Conservation (phyloP, 2,329 filamentous ascomycete genomes). For the Hypoxylon rubiginosum region DNA sequence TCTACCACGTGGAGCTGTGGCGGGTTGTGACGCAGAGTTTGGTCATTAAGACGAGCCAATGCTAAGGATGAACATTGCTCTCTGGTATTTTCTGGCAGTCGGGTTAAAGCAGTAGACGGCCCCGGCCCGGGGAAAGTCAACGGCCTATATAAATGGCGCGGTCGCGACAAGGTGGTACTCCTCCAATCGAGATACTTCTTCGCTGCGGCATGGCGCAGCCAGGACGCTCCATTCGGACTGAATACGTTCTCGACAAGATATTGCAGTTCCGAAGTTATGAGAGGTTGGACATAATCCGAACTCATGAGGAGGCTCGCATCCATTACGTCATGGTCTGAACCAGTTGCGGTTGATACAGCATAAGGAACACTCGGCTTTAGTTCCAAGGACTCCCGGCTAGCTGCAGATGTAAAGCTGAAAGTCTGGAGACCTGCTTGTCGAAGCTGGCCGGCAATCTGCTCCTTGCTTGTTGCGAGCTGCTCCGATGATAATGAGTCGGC, state of each 20-base stretch:
- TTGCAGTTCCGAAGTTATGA: conserved; percentile 80
- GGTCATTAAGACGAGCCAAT: conserved; percentile 69
- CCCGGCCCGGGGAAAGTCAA: conserved; percentile 42
- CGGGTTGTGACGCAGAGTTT: conserved; percentile 53
- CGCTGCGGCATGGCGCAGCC: conserved; percentile 85
- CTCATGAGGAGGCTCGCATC: conserved; percentile 95
- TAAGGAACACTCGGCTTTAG: conserved; percentile 67
- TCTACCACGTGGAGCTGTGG: conserved; percentile 76
- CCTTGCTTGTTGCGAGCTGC: conserved; percentile 71
- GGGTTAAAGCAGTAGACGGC: conserved; percentile 23
- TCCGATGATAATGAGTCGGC: conserved; percentile 75
- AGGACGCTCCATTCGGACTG: conserved; percentile 80
- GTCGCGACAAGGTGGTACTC: conserved; percentile 48
- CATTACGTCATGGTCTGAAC: conserved; percentile 83
- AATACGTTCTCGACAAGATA: conserved; percentile 81
- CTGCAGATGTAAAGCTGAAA: conserved; percentile 73
- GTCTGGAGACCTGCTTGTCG: conserved; percentile 69
- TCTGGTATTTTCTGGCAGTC: conserved; percentile 33
- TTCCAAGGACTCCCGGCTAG: conserved; percentile 45
- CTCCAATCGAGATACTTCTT: conserved; percentile 85
- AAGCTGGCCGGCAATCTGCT: conserved; percentile 69
- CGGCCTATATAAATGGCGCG: conserved; percentile 55
- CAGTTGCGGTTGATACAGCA: conserved; percentile 80
- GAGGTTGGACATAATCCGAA: conserved; percentile 86
- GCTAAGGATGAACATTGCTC: conserved; percentile 64